These are phyloP conservation scores for Cystoisospora suis DNA, from an alignment of 169 alveolate genomes.

Conservation along the genomic window DNA sequence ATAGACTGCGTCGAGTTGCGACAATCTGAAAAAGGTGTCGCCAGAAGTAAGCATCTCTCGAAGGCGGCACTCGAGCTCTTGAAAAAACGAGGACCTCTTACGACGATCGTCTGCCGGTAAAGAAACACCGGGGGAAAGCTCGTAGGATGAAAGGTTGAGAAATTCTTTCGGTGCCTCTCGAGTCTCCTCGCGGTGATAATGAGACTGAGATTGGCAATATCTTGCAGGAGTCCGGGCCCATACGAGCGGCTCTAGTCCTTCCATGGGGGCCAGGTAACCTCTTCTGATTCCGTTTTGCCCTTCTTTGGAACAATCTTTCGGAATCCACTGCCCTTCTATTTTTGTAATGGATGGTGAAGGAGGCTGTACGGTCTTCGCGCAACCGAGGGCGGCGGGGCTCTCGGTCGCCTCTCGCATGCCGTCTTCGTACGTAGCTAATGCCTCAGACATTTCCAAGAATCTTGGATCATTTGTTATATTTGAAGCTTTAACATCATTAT, in stretches of 20 bases:
- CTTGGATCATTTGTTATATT: neutral
- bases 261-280: neutral
- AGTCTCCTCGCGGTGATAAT: neutral
- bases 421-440: neutral
- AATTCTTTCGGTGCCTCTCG: neutral
- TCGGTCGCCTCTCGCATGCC: neutral
- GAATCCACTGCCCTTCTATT: neutral
- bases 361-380: neutral
- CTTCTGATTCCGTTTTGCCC: neutral
- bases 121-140: neutral
- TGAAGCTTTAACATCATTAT: neutral
- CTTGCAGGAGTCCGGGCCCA: neutral
- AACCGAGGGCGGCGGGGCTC: neutral
- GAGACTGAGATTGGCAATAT: no score
- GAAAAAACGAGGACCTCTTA: neutral
- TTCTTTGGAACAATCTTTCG: neutral
- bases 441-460: constrained; percentile 1
- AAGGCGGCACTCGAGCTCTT: neutral
- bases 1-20: constrained; percentile 6
- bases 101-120: neutral
- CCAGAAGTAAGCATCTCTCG: neutral
- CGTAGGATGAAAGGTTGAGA: neutral
- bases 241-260: neutral
- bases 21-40: neutral
- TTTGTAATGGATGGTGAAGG: neutral